Percentiles rank a stretch among this genome's conserved stretches.
Conservation (phyloP, 2,329 filamentous ascomycete genomes). For the Plectosphaerella plurivora region DNA sequence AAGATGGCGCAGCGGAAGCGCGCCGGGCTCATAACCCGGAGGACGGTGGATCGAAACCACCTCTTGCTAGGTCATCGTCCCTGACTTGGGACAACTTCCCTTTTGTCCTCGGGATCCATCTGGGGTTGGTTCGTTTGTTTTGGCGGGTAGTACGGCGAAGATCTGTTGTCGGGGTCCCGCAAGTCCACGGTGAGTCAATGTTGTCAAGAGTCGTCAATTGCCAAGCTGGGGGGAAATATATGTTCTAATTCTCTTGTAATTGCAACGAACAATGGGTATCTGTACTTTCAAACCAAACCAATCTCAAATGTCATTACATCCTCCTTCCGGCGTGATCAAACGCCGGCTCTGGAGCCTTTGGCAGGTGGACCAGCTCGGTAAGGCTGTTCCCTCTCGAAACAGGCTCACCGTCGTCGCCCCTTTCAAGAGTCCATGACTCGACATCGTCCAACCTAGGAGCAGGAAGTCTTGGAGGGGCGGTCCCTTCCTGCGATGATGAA, state of each 20-base stretch:
- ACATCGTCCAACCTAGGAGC: neutral
- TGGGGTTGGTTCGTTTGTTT: no score
- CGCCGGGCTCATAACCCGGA: conserved; percentile 6
- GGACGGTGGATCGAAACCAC: conserved; percentile 3
- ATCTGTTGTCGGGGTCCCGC: no score
- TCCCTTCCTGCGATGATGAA: neutral
- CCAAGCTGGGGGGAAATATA: no score
- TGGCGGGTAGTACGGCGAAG: no score
- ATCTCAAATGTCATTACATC: no score
- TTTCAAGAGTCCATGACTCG: neutral
- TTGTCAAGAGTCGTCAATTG: no score
- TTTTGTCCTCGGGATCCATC: neutral
- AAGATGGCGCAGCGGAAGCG: conserved; percentile 5
- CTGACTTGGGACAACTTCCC: neutral
- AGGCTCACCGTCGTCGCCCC: neutral
- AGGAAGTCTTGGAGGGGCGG: neutral
- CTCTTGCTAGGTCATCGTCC: neutral
- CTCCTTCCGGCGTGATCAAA: no score
- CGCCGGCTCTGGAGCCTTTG: neutral
- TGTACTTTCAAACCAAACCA: no score
- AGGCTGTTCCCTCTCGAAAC: neutral
- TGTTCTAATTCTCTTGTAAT: no score
- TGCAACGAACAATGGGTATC: no score
- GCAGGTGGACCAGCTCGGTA: neutral
- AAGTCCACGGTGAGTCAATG: no score